A percentile compares a stretch with the other conserved stretches of the same genome.
Conservation (phyloP, 805 yeast species). For the Monosporozyma siamensis region DNA sequence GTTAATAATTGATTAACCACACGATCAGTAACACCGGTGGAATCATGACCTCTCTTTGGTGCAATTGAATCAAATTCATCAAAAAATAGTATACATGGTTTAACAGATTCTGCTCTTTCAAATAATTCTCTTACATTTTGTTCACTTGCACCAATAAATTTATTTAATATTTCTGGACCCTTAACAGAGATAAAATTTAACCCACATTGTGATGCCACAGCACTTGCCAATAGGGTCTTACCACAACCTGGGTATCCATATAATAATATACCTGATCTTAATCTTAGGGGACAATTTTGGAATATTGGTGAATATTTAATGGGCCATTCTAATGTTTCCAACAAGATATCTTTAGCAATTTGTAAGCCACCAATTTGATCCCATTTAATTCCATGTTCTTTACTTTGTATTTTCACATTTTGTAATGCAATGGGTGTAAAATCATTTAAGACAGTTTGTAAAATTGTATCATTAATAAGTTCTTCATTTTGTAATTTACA, state of each 20-base stretch:
- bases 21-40: constrained; percentile 95
- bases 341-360: constrained; percentile 61
- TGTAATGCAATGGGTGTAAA: constrained; percentile 75
- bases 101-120: constrained; percentile 89
- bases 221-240: constrained; percentile 84
- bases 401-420: constrained; percentile 70
- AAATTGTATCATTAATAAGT: constrained; percentile 10
- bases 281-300: constrained; percentile 72
- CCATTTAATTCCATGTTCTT: constrained; percentile 48
- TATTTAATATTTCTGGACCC: constrained; percentile 92
- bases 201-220: constrained; percentile 90
- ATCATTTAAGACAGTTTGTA: constrained; percentile 51
- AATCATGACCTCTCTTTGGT: constrained; percentile 95
- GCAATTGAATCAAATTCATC: constrained; percentile 97
- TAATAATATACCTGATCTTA: constrained; percentile 80
- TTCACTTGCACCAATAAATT: constrained; percentile 95
- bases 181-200: constrained; percentile 85
- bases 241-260: constrained; percentile 99
- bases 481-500: constrained; percentile 7
- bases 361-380: constrained; percentile 79
- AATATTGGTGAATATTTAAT: constrained; percentile 94
- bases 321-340: constrained; percentile 96
- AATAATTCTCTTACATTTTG: constrained; percentile 88
- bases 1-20: constrained; percentile 95
- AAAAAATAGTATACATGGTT: constrained; percentile 85